Percentiles rank a stretch among this genome's conserved stretches.
phyloP scores from a whole-genome alignment of 2,329 filamentous ascomycete species.

The Apiospora aurea region DNA sequence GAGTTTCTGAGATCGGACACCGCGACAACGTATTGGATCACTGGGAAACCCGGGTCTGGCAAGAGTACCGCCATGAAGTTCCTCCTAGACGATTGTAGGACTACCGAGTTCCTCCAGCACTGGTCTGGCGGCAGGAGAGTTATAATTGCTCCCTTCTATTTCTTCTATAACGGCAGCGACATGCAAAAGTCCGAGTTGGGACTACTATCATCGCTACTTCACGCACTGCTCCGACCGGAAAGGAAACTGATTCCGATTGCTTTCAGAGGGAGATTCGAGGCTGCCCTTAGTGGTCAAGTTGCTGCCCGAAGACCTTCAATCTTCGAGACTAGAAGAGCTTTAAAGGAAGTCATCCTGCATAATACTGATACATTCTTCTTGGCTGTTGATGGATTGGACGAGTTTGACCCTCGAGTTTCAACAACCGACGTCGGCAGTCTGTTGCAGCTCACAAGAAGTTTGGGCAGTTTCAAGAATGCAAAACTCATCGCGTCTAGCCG shows the following conservation, averaged over 20 bases:
- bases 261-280: not conserved
- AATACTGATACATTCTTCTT: slow-evolving; percentile 31
- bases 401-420: slow-evolving; percentile 35
- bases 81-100: slow-evolving; percentile 28
- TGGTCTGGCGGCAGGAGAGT: slow-evolving; percentile 29
- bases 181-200: slow-evolving; percentile 35
- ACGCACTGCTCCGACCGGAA: slow-evolving; percentile 29
- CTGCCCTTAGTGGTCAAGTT: not conserved
- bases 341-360: slow-evolving; percentile 25
- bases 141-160: slow-evolving; percentile 32
- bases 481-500: slow-evolving; percentile 35
- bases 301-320: slow-evolving; percentile 21
- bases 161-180: slow-evolving; percentile 31
- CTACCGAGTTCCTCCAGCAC: slow-evolving; percentile 28
- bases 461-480: slow-evolving; percentile 29
- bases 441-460: slow-evolving; percentile 28
- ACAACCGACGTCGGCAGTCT: slow-evolving; percentile 29
- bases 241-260: slow-evolving; percentile 28
- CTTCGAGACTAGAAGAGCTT: slow-evolving; percentile 30
- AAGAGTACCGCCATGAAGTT: slow-evolving; percentile 39
- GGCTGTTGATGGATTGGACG: slow-evolving; percentile 35
- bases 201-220: slow-evolving; percentile 31
- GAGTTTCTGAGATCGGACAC: slow-evolving; percentile 31
- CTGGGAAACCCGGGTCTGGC: slow-evolving; percentile 36
- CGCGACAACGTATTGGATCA: slow-evolving; percentile 34